Conservation (phyloP, 2,329 filamentous ascomycete genomes). For the Hysterium pulicare region DNA sequence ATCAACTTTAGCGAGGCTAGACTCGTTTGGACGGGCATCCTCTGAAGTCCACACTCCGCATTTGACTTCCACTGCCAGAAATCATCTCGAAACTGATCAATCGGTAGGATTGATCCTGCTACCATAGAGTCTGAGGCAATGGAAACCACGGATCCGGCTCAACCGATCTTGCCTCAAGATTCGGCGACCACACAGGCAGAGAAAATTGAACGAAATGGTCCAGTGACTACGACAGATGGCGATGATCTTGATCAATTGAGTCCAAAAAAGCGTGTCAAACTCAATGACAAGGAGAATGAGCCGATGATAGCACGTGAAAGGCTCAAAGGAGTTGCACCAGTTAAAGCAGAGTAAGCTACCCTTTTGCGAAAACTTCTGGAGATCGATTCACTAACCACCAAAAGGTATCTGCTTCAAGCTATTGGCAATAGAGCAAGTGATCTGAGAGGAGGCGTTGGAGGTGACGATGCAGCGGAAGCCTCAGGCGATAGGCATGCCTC, state of each 20-base stretch:
- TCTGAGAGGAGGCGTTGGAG: slow-evolving; percentile 28
- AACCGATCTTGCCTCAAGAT: slow-evolving; percentile 32
- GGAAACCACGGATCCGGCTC: slow-evolving; percentile 26
- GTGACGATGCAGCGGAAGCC: slow-evolving; percentile 59
- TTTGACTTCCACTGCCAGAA: too few relatives aligned
- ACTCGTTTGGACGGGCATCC: not conserved
- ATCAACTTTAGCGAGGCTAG: not conserved
- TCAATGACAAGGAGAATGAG: slow-evolving; percentile 19
- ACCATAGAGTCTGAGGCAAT: not conserved
- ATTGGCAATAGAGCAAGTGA: slow-evolving; percentile 21
- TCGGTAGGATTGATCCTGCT: too few relatives aligned
- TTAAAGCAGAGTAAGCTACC: slow-evolving; percentile 65
- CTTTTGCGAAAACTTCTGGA: slow-evolving; percentile 3
- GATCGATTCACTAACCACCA: slow-evolving; percentile 16
- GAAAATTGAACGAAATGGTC: slow-evolving; percentile 35
- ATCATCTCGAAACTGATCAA: too few relatives aligned
- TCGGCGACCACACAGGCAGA: slow-evolving; percentile 40
- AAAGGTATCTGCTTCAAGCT: slow-evolving; percentile 32
- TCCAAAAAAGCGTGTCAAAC: slow-evolving; percentile 35
- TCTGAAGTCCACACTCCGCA: too few relatives aligned
- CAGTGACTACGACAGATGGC: slow-evolving; percentile 13
- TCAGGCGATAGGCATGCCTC: slow-evolving; percentile 47
- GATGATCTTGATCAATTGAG: slow-evolving; percentile 33
- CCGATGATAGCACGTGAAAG: slow-evolving; percentile 19
- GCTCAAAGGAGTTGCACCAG: slow-evolving; percentile 59